These are phyloP conservation scores for Cercospora nicotianae DNA, from an alignment of 2,329 filamentous ascomycete genomes.

Conservation along the genomic window DNA sequence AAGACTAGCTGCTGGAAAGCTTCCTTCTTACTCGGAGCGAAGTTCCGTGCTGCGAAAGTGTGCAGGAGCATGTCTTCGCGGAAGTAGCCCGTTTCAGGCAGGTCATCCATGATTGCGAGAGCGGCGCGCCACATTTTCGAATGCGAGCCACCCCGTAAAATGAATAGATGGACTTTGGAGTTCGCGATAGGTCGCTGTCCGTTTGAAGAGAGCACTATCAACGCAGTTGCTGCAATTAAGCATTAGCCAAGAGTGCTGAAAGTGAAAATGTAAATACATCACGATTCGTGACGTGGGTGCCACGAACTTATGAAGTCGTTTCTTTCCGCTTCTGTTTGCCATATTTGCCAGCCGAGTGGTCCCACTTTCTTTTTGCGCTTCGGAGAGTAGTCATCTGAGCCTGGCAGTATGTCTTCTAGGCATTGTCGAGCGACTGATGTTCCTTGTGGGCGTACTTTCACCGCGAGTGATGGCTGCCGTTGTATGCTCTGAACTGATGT, in stretches of 20 bases:
- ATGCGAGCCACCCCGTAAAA: conserved; percentile 3
- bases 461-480: neutral
- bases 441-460: neutral
- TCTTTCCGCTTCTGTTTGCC: conserved; percentile 18
- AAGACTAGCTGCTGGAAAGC: conserved; percentile 18
- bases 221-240: conserved; percentile 5
- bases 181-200: conserved; percentile 13
- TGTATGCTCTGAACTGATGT: neutral
- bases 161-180: conserved; percentile 17
- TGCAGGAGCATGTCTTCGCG: conserved; percentile 3
- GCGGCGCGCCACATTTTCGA: conserved; percentile 13
- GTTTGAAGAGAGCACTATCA: conserved; percentile 25
- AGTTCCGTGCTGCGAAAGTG: conserved; percentile 9
- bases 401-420: conserved; percentile 15
- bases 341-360: conserved; percentile 17
- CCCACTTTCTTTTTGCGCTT: neutral
- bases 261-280: neutral
- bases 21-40: neutral
- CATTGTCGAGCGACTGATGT: conserved; percentile 6
- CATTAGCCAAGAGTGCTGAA: neutral
- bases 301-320: conserved; percentile 24
- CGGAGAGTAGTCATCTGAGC: neutral
- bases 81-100: neutral
- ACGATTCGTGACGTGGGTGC: neutral
- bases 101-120: conserved; percentile 18